Evolutionary conservation across 1,284 basidiomycete genomes (phyloP), one percentile per base, ranked within the genome.

Genomic region (Pseudozyma thailandica): DNA sequence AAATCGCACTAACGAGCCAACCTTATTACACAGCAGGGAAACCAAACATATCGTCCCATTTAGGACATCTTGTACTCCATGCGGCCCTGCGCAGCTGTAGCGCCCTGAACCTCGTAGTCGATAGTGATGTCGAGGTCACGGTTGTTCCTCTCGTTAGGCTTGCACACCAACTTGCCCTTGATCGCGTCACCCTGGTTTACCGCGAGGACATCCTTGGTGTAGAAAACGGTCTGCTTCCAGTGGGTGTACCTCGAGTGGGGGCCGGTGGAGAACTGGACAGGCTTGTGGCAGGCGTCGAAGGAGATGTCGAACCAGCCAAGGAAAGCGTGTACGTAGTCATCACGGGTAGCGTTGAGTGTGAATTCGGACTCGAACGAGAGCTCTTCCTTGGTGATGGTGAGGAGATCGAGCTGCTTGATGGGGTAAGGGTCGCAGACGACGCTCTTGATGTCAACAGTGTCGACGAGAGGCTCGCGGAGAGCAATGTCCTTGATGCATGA

Each of bases 401-500:
- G 86, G 59, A 99, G 87, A 84, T 99, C 89, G 82, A 99, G 92
- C 46, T 81, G 74, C 66, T 79, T 74, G 50, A 82, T 71, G 42
- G 78, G 54, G 46, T 58, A 75, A n/a, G 81, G 80, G 45, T 82
- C 80, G 62, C 80, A 82, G 31, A 82, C 81, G 52, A 82, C 81
- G 52, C 69, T 71, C 53, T 75, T 75, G 60, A 82, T 68, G 62
- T 82, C 81, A 23, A 99, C 96, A 21, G 94, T 97, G 85, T 99
- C 96, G 31, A 99, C 96, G 21, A 99, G 86, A 39, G 96, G 96
- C 84, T 99, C 96, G 44, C 91, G 89, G 53, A 99, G 86, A 4
- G 96, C 96, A 81, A 98, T 97, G 83, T 97, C 94, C 85, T 98
- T 98, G 88, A 99, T 98, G 85, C 95, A 98, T 44, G 93, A 96